Evolutionary conservation across 2,329 filamentous ascomycete species (phyloP).

Genomic region (Ophiostoma ips): DNA sequence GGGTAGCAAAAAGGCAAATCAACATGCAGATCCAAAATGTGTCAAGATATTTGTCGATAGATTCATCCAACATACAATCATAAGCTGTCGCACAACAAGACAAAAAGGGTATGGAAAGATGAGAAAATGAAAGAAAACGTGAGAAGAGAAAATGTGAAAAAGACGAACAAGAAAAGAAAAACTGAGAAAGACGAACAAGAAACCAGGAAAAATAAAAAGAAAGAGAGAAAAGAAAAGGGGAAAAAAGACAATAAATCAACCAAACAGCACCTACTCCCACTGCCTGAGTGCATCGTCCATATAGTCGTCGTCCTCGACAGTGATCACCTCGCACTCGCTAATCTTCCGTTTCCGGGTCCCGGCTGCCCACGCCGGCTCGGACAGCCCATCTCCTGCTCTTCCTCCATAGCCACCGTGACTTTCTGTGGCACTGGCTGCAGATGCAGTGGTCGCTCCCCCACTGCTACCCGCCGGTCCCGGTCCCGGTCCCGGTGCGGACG

Average conservation of each 20-base stretch:
- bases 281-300: constrained; percentile 11
- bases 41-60: too few species aligned
- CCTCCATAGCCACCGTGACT: too few species aligned
- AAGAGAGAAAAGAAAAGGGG: background rate
- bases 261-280: constrained; percentile 13
- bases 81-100: too few species aligned
- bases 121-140: background rate
- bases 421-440: background rate
- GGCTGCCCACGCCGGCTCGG: background rate
- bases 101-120: background rate
- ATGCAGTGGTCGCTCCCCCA: background rate
- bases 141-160: background rate
- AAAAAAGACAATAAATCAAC: background rate
- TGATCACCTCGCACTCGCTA: background rate
- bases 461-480: background rate
- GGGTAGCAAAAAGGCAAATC: too few species aligned
- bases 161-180: background rate
- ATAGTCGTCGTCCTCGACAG: background rate
- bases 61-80: too few species aligned
- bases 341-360: constrained; percentile 1
- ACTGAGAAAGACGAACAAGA: background rate
- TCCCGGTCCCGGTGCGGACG: background rate
- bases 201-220: background rate
- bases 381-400: too few species aligned
- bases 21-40: too few species aligned